These are phyloP conservation scores for Mrakia hoshinonis DNA, from an alignment of 768 basidiomycete genomes.

Conservation along the genomic window DNA sequence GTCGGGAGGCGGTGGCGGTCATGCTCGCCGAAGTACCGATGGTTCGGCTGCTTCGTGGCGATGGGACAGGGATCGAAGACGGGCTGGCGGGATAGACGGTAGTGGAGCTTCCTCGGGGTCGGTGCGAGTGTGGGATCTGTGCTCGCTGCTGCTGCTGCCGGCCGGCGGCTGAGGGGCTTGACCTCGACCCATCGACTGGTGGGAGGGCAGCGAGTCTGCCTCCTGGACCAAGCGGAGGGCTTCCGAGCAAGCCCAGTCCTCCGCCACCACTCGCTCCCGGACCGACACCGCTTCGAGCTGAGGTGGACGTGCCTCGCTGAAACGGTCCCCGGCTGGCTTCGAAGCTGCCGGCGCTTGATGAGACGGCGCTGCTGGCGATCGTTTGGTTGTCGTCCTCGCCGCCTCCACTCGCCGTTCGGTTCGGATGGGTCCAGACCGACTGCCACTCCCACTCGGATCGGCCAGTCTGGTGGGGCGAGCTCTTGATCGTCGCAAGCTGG, in stretches of 20 bases:
- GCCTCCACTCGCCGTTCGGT: background rate
- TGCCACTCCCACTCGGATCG: constrained; percentile 13
- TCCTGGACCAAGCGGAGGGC: background rate
- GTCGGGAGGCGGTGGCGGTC: background rate
- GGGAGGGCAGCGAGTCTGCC: background rate
- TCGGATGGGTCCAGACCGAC: constrained; percentile 1
- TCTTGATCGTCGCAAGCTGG: constrained; percentile 12
- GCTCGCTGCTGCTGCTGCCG: background rate
- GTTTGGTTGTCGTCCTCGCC: background rate
- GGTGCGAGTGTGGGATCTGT: background rate
- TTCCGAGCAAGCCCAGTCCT: background rate
- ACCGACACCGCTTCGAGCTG: background rate
- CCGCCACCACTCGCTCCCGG: background rate
- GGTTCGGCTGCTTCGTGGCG: background rate
- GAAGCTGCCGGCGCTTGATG: constrained; percentile 5
- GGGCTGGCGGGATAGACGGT: background rate
- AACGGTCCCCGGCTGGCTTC: background rate
- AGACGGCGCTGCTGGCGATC: background rate
- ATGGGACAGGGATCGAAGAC: constrained; percentile 3
- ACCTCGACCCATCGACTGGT: background rate
- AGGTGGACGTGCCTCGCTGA: background rate
- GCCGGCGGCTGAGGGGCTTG: background rate
- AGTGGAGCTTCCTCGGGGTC: background rate
- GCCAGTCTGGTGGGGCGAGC: background rate
- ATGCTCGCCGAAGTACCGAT: background rate